Base-by-base conservation (phyloP, 495 filamentous ascomycete species). In the Aspergillus campestris region DNA sequence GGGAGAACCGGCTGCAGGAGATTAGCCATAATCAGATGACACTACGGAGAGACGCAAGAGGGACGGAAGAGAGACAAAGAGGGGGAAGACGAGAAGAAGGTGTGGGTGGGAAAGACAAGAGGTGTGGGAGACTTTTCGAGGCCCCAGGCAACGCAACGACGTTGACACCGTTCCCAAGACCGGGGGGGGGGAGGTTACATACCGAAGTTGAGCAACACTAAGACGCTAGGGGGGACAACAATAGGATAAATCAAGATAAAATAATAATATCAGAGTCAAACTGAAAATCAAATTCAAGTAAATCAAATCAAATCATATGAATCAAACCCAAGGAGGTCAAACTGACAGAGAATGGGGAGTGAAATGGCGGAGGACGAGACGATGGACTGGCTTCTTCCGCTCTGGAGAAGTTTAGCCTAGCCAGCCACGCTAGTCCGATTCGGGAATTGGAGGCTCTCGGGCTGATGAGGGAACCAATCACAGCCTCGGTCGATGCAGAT, bases 11-110 rank as follows among this genome's bases (percentile, higher is more conserved):
- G 48, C 45, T 49, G 45, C 55, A 51, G 18, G 2, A 33, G 33
- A 50, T 52, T 58, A 53, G 45, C 45, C 31, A 53, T 48, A 28
- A 44, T 58, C 55, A 58, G 34, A 42, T 58, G 55, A 58, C 55
- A 31, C 30, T 36, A n/a, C 24, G 29, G 31, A 18, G 15, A 44
- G 42, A 33, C 34, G 41, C 24, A 15, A 34, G 27, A 35, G 30
- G 9, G 8, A 32, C 14, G 18, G 35, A 40, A 28, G 15, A 27
- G 31, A 8, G 38, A 41, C 28, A 15, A 41, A 12, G 38, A 24
- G 14, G 38, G 38, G 38, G 28, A 24, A 18, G 24, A 13, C 27
- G 41, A 11, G 38, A 30, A 45, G 45, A 24, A 37, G 13, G 29
- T 18, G 11, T 15, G n/a, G 13, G 40, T 14, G 40, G 29, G 14